phyloP scores from a whole-genome alignment of 139 green algal species.

The Picochlorum sp. region DNA sequence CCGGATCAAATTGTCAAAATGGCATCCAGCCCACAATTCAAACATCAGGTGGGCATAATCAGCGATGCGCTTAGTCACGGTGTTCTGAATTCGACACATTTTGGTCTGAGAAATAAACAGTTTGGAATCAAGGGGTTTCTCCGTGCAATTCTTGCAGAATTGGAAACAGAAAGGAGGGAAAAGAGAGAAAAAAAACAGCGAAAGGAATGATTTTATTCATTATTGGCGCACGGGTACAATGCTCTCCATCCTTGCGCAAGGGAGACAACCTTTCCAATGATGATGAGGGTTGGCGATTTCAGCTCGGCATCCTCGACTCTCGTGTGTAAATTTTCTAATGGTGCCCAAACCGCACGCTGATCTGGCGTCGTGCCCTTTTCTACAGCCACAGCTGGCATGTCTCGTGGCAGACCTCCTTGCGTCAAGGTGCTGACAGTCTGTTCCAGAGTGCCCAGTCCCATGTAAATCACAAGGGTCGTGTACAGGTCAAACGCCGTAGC shows the following conservation, averaged over 20 bases:
- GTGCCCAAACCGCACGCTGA: slow-evolving; percentile 72
- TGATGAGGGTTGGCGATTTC: slow-evolving; percentile 85
- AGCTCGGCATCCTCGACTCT: slow-evolving; percentile 45
- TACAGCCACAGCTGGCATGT: slow-evolving; percentile 86
- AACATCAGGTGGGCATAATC: slow-evolving; percentile 57
- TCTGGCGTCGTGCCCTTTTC: slow-evolving; percentile 85
- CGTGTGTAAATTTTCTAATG: slow-evolving; percentile 38
- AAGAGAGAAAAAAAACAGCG: not conserved
- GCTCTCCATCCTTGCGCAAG: slow-evolving; percentile 51
- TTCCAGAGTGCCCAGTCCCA: slow-evolving; percentile 89
- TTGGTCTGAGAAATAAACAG: slow-evolving; percentile 27
- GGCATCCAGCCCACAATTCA: slow-evolving; percentile 55
- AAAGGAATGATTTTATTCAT: slow-evolving; percentile 1
- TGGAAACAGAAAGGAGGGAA: slow-evolving; percentile 8
- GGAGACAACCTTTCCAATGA: slow-evolving; percentile 79
- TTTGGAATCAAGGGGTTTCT: slow-evolving; percentile 27
- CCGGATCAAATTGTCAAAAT: slow-evolving; percentile 43
- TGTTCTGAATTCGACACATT: slow-evolving; percentile 59
- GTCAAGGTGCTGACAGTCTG: slow-evolving; percentile 56
- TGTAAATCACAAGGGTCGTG: slow-evolving; percentile 97
- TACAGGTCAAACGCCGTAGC: slow-evolving; percentile 57
- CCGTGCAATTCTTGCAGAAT: slow-evolving; percentile 19
- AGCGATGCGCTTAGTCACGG: slow-evolving; percentile 48
- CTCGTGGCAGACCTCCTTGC: slow-evolving; percentile 35
- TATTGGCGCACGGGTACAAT: not conserved